Evolutionary conservation across 2,329 filamentous ascomycete species (phyloP).

Genomic region (Blastomyces parvus): DNA sequence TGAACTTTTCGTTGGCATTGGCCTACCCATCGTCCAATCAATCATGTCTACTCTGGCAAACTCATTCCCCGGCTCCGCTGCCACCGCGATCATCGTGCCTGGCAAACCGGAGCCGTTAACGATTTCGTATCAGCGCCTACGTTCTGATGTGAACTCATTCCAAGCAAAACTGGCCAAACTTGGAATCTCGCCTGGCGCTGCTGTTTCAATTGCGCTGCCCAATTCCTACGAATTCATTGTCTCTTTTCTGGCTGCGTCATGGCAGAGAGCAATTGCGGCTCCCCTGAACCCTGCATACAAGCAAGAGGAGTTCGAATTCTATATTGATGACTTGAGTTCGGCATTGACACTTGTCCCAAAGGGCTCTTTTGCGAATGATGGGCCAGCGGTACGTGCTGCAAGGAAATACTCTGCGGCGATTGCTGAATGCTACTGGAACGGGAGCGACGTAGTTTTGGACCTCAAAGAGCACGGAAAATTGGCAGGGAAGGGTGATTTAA

Average conservation of each 20-base stretch:
- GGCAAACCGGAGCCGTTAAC: constrained; percentile 51
- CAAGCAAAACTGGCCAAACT: constrained; percentile 68
- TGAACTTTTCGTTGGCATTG: neutral
- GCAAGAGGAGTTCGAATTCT: constrained; percentile 84
- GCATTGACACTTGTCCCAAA: constrained; percentile 66
- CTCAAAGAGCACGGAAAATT: constrained; percentile 68
- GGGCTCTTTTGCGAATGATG: constrained; percentile 57
- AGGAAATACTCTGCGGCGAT: constrained; percentile 73
- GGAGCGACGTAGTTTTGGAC: constrained; percentile 60
- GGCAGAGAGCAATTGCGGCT: constrained; percentile 73
- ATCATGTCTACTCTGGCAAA: constrained; percentile 50
- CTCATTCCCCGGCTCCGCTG: constrained; percentile 45
- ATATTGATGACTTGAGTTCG: constrained; percentile 78
- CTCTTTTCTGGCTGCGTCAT: constrained; percentile 74
- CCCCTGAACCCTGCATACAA: constrained; percentile 85
- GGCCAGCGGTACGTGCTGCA: constrained; percentile 65
- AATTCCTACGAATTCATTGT: constrained; percentile 87
- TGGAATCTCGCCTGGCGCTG: constrained; percentile 58
- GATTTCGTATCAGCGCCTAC: constrained; percentile 61
- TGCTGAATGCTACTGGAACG: constrained; percentile 76
- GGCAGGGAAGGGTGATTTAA: constrained; percentile 39
- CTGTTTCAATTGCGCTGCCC: constrained; percentile 72
- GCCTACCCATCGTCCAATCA: neutral
- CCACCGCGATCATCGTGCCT: constrained; percentile 64
- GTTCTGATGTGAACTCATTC: constrained; percentile 57